Conservation (phyloP, 352 stramenopile genomes). For the Phytophthora idaei region DNA sequence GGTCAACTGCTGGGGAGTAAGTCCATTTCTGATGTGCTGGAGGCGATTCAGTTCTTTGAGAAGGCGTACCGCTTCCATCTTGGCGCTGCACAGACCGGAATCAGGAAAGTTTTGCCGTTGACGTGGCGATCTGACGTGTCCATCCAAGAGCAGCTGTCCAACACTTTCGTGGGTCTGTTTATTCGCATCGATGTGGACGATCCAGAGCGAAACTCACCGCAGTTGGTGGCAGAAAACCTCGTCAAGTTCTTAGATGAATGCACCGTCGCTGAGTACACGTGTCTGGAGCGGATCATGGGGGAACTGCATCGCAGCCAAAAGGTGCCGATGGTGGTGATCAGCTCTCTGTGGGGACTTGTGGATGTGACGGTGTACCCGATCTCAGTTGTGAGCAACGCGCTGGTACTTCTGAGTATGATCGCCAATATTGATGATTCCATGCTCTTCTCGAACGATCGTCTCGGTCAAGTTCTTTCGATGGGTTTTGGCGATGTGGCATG, state of each 20-base stretch:
- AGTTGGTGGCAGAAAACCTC: slow-evolving; percentile 67
- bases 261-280: slow-evolving; percentile 78
- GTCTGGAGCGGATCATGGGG: slow-evolving; percentile 74
- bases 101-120: slow-evolving; percentile 91
- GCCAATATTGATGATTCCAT: slow-evolving; percentile 66
- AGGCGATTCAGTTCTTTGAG: slow-evolving; percentile 94
- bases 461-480: slow-evolving; percentile 58
- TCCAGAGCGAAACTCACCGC: slow-evolving; percentile 43
- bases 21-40: slow-evolving; percentile 92
- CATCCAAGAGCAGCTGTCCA: slow-evolving; percentile 92
- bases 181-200: slow-evolving; percentile 58
- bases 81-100: slow-evolving; percentile 86
- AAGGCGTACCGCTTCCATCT: slow-evolving; percentile 91
- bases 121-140: slow-evolving; percentile 91
- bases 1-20: slow-evolving; percentile 90
- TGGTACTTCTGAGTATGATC: slow-evolving; percentile 74
- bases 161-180: slow-evolving; percentile 79
- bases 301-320: slow-evolving; percentile 65
- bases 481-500: slow-evolving; percentile 65
- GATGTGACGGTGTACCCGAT: slow-evolving; percentile 61
- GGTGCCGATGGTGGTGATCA: slow-evolving; percentile 68
- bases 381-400: slow-evolving; percentile 65
- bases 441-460: slow-evolving; percentile 64
- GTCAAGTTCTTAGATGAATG: slow-evolving; percentile 81
- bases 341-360: slow-evolving; percentile 72